Base-by-base conservation (phyloP, 148 eudicot species). In the Camellia lanceoleosa region DNA sequence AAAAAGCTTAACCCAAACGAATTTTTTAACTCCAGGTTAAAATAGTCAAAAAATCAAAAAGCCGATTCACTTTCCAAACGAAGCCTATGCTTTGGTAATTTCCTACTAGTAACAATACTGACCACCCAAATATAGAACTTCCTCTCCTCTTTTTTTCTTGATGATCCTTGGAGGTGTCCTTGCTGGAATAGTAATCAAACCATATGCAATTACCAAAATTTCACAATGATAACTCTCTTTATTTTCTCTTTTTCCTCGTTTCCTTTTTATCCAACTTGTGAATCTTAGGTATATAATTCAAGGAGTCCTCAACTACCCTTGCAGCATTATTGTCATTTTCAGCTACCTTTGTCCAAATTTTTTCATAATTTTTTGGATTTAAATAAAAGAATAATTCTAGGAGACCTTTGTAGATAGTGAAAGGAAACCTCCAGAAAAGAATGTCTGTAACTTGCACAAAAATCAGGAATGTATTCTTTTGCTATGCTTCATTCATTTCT, bases 391-490 rank as follows among this genome's bases (percentile, higher is more conserved):
- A 62, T n/a, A 68, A 61, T 69, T 0, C 30, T 72, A 11, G 67
- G 74, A 18, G 23, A 52, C 43, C 41, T 54, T 52, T 51, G 42
- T 51, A 52, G 59, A 51, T 73, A 38, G 82, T 61, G 49, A 13
- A 66, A 12, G 23, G 52, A 23, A 62, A 68, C n/a, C 41, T 55
- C 51, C 41, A 38, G 56, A 49, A 3, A 47, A 44, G 46, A 18
- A 23, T n/a, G 44, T 46, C 23, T 49, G 55, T 51, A 20, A 49
- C 43, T 64, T 77, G 70, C 16, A 7, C 38, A 30, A 80, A 51
- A 51, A 73, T 63, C 30, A 20, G 44, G 75, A 74, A 80, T 66
- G 15, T 52, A 67, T 73, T 61, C 42, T 73, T 59, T 68, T 59
- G 43, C 43, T 51, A 3, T 30, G 71, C 10, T 4, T 18, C 43